Evolutionary conservation across 768 basidiomycete genomes (phyloP).

Genomic region (Ramaria rubella): DNA sequence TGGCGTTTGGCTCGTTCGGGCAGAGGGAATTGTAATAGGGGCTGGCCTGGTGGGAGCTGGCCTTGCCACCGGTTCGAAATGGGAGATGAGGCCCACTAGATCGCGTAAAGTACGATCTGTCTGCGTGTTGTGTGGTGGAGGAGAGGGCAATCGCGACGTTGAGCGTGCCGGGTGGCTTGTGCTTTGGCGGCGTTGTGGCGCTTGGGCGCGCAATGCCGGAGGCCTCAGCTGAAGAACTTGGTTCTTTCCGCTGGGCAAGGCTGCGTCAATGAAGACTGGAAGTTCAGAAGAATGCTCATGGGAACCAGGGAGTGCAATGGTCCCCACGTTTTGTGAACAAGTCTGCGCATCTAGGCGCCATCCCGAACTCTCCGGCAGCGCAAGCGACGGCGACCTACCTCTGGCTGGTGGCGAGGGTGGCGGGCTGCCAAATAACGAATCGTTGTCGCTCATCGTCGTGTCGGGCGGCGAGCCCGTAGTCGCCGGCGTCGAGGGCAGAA

Average conservation of each 20-base stretch:
- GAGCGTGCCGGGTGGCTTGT: not conserved
- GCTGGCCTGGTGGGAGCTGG: not conserved
- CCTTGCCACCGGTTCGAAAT: constrained; percentile 1
- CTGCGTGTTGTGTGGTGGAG: not conserved
- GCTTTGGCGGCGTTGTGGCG: not conserved
- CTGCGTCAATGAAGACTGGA: constrained; percentile 66
- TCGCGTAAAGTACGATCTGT: constrained; percentile 8
- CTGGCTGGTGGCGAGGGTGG: constrained; percentile 56
- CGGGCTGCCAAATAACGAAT: constrained; percentile 77
- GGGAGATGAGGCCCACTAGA: constrained; percentile 9
- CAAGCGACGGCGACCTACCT: constrained; percentile 73
- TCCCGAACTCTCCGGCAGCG: constrained; percentile 45
- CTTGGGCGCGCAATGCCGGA: not conserved
- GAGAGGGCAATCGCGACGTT: not conserved
- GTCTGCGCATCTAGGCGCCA: constrained; percentile 17
- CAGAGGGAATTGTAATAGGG: not conserved
- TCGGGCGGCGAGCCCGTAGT: not conserved
- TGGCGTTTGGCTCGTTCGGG: not conserved
- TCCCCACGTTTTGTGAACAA: constrained; percentile 82
- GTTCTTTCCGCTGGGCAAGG: constrained; percentile 34
- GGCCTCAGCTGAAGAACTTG: constrained; percentile 3
- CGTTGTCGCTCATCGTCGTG: constrained; percentile 25
- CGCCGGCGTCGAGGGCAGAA: not conserved
- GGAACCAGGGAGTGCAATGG: constrained; percentile 98
- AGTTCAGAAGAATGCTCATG: constrained; percentile 75